phyloP scores from a whole-genome alignment of 495 filamentous ascomycete genomes.

The Neurospora tetraspora region DNA sequence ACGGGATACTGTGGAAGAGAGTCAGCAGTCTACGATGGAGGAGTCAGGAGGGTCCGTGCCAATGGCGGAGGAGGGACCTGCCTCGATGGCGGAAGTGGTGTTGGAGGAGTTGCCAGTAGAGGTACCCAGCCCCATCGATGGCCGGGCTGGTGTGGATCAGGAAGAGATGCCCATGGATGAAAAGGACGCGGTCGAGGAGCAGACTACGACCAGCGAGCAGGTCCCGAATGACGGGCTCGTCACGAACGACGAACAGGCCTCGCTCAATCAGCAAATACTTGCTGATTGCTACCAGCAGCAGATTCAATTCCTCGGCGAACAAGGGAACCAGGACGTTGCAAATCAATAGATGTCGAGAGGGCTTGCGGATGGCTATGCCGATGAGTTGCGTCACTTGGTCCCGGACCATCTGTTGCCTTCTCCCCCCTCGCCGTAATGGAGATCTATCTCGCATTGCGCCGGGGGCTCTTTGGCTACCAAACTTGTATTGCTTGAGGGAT shows the following conservation, averaged over 20 bases:
- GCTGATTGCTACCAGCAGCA: background rate
- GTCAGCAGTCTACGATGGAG: too few species aligned
- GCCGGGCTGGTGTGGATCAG: background rate
- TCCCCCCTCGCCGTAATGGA: background rate
- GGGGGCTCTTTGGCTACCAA: background rate
- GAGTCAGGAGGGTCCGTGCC: too few species aligned
- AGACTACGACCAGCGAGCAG: background rate
- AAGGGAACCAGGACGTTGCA: background rate
- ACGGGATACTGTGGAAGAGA: background rate
- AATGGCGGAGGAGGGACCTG: too few species aligned
- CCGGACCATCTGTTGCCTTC: background rate
- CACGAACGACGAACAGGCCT: background rate
- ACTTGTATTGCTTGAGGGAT: background rate
- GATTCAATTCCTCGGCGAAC: background rate
- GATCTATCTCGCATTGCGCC: background rate
- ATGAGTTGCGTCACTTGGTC: background rate
- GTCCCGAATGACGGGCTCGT: too few species aligned
- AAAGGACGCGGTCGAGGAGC: too few species aligned
- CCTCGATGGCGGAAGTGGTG: too few species aligned
- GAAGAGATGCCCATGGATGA: background rate
- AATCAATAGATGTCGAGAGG: background rate
- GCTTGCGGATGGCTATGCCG: too few species aligned
- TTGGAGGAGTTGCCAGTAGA: too few species aligned
- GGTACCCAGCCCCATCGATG: too few species aligned
- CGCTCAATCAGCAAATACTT: background rate